phyloP scores from a whole-genome alignment of 78 protist genomes.

The Emiliania huxleyi region DNA sequence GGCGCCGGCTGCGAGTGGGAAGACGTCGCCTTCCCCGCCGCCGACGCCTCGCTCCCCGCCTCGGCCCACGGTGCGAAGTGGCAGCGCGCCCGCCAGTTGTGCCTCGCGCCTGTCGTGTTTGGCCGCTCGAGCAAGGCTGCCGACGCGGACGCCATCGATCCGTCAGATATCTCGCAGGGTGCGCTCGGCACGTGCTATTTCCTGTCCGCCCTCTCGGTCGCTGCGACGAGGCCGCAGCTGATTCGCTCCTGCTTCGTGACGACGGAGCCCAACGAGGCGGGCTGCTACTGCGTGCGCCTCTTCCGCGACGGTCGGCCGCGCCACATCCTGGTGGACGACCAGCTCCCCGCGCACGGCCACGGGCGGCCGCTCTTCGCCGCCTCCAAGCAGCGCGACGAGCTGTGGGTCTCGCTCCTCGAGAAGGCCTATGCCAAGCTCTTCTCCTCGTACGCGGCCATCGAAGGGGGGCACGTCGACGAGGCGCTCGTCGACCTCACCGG shows the following conservation, averaged over 20 bases:
- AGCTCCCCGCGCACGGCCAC: not conserved
- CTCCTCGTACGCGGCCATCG: not conserved
- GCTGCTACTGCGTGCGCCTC: not conserved
- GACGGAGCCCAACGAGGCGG: not conserved
- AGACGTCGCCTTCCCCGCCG: not conserved
- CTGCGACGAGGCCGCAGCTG: constrained; percentile 22
- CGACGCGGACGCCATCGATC: not conserved
- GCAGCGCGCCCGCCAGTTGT: not conserved
- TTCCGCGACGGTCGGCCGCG: not conserved
- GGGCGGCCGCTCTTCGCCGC: not conserved
- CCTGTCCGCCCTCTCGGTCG: constrained; percentile 23
- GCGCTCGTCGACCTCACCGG: constrained; percentile 51
- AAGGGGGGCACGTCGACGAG: not conserved
- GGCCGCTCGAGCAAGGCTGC: not conserved
- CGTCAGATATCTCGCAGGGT: constrained; percentile 36
- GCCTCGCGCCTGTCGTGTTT: not conserved
- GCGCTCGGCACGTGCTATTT: constrained; percentile 52
- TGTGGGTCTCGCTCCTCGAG: constrained; percentile 12
- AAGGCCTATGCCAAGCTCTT: constrained; percentile 15
- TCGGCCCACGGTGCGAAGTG: not conserved
- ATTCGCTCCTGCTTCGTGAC: not conserved
- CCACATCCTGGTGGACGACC: not conserved
- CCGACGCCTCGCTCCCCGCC: not conserved
- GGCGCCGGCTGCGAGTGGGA: not conserved
- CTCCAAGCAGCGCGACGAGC: not conserved